Percentiles rank a stretch among this genome's conserved stretches.
phyloP scores from a whole-genome alignment of 352 stramenopile genomes.

The Phytophthora lateralis region DNA sequence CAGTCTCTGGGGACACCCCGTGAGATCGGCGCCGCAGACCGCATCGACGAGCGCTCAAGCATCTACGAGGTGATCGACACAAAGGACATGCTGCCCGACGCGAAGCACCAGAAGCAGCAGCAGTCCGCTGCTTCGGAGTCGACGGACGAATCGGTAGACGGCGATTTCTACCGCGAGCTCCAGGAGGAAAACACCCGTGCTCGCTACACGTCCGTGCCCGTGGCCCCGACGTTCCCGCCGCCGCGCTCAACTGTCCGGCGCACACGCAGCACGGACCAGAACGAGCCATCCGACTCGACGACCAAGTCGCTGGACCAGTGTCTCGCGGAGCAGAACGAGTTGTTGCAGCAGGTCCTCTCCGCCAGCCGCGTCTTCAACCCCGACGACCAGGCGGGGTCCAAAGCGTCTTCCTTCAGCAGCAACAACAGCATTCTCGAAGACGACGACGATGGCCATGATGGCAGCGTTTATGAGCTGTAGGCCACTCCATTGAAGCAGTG shows the following conservation, averaged over 20 bases:
- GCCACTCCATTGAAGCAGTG: neutral
- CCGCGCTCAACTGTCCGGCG: slow-evolving; percentile 21
- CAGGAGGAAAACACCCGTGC: slow-evolving; percentile 13
- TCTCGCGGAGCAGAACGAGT: slow-evolving; percentile 47
- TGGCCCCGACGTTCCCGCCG: slow-evolving; percentile 19
- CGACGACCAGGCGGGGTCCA: slow-evolving; percentile 7
- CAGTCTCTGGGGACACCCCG: slow-evolving; percentile 25
- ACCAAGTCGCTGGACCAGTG: slow-evolving; percentile 42
- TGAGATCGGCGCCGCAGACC: slow-evolving; percentile 25
- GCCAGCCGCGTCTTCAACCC: slow-evolving; percentile 34
- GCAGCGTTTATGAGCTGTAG: slow-evolving; percentile 41
- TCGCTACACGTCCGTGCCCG: slow-evolving; percentile 40
- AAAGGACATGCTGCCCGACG: slow-evolving; percentile 42
- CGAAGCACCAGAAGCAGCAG: slow-evolving; percentile 31
- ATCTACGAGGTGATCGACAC: slow-evolving; percentile 52
- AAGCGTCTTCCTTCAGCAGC: slow-evolving; percentile 23
- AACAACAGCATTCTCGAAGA: slow-evolving; percentile 26
- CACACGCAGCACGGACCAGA: slow-evolving; percentile 35
- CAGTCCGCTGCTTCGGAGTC: slow-evolving; percentile 15
- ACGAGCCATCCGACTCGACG: slow-evolving; percentile 21
- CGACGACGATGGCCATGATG: slow-evolving; percentile 30
- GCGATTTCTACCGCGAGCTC: slow-evolving; percentile 29
- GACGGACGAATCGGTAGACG: slow-evolving; percentile 8
- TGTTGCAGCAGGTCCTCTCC: slow-evolving; percentile 43
- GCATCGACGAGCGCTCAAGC: slow-evolving; percentile 37